phyloP scores from a whole-genome alignment of 805 yeast species.

The Metschnikowia chrysomelidarum region DNA sequence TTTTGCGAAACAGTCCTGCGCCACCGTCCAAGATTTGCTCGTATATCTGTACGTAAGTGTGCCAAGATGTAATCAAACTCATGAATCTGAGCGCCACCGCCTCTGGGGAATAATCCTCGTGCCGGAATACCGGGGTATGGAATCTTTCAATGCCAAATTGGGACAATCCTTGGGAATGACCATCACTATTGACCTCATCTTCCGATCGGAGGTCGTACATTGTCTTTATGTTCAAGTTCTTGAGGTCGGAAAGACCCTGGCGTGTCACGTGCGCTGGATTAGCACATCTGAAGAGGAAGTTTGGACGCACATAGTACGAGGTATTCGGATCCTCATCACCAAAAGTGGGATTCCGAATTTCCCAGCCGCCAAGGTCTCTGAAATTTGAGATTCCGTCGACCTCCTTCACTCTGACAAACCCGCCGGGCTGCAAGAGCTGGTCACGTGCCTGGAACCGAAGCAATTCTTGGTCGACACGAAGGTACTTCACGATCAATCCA shows the following conservation, averaged over 20 bases:
- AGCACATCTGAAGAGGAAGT: constrained; percentile 63
- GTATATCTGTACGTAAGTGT: constrained; percentile 63
- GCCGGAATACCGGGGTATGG: constrained; percentile 56
- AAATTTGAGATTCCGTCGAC: constrained; percentile 72
- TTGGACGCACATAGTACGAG: constrained; percentile 48
- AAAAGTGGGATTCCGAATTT: constrained; percentile 29
- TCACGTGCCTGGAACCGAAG: constrained; percentile 47
- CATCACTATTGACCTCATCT: constrained; percentile 50
- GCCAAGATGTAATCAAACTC: constrained; percentile 55
- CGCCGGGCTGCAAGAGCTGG: constrained; percentile 34
- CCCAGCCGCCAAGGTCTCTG: constrained; percentile 82
- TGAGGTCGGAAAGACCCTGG: constrained; percentile 44
- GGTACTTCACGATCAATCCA: constrained; percentile 48
- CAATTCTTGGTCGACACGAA: constrained; percentile 47
- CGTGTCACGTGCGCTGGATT: constrained; percentile 51
- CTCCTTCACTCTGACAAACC: constrained; percentile 54
- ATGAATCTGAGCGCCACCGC: constrained; percentile 56
- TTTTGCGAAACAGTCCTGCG: constrained; percentile 41
- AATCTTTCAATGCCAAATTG: constrained; percentile 46
- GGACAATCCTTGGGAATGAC: constrained; percentile 35
- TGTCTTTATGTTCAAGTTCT: constrained; percentile 46
- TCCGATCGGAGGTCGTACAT: constrained; percentile 69
- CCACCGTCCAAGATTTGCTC: constrained; percentile 55
- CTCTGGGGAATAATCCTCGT: constrained; percentile 60
- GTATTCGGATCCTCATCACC: constrained; percentile 1